A percentile compares a stretch with the other conserved stretches of the same genome.
phyloP scores from a whole-genome alignment of 306 rosid genomes.

The Echinosophora koreensis region DNA sequence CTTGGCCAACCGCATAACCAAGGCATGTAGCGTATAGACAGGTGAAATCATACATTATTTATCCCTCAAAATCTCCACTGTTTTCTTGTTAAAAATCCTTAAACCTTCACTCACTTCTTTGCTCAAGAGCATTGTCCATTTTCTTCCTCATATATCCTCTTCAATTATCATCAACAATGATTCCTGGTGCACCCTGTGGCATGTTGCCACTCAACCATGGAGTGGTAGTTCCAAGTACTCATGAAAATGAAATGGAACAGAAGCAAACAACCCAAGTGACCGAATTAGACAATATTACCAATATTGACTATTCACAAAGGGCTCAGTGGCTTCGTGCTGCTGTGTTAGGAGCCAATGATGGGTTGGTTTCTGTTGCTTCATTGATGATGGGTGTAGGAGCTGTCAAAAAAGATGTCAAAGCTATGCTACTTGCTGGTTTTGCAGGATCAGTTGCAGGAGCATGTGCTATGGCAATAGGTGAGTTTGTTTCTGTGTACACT shows the following conservation, averaged over 20 bases:
- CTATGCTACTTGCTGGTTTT: constrained; percentile 71
- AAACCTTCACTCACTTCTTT: neutral
- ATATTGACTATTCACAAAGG: constrained; percentile 43
- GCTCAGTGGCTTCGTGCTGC: constrained; percentile 74
- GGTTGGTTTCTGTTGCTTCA: constrained; percentile 67
- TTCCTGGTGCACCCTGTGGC: constrained; percentile 8
- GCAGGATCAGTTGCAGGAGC: constrained; percentile 73
- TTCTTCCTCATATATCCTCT: constrained; percentile 9
- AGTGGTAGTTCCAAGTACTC: constrained; percentile 25
- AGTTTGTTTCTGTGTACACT: constrained; percentile 68
- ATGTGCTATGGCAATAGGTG: constrained; percentile 74
- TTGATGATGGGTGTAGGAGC: constrained; percentile 81
- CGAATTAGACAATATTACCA: neutral
- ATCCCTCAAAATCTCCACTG: constrained; percentile 35
- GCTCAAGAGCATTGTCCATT: constrained; percentile 3
- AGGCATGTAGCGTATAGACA: neutral
- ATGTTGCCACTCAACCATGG: constrained; percentile 40
- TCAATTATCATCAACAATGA: constrained; percentile 38
- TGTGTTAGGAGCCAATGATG: constrained; percentile 72
- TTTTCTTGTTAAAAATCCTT: constrained; percentile 2
- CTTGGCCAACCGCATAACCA: constrained; percentile 6
- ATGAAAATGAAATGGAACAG: neutral
- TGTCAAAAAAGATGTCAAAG: constrained; percentile 55
- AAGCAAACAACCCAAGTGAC: neutral
- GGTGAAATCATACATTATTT: constrained; percentile 2